Evolutionary conservation across 306 rosid genomes (phyloP).

Genomic region (Calophaca sinica): DNA sequence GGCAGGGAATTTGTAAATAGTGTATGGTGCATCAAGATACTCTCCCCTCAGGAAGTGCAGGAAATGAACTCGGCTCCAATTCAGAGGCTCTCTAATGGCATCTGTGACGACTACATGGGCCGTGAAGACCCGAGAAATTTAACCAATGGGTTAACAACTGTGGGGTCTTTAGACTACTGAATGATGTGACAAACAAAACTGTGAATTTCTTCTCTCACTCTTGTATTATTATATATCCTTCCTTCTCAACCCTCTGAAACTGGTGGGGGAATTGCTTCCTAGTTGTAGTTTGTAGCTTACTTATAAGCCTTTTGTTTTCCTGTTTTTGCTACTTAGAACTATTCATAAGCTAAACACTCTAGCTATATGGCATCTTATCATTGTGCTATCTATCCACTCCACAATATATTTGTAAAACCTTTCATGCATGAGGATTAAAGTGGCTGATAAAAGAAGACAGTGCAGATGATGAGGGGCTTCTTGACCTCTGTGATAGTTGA

Average conservation of each 20-base stretch:
- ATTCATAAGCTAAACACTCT: conserved; percentile 68
- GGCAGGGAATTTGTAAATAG: conserved; percentile 95
- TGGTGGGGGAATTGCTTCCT: conserved; percentile 51
- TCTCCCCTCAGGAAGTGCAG: conserved; percentile 94
- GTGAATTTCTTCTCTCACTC: conserved; percentile 47
- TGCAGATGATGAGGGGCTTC: conserved; percentile 10
- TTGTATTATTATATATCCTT: conserved; percentile 60
- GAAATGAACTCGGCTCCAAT: conserved; percentile 77
- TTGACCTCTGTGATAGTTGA: conserved; percentile 30
- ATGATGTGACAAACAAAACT: conserved; percentile 55
- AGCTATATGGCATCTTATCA: conserved; percentile 55
- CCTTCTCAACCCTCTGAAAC: conserved; percentile 48
- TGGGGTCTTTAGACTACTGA: conserved; percentile 90
- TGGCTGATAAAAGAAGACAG: background rate
- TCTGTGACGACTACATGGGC: conserved; percentile 71
- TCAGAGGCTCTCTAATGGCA: conserved; percentile 76
- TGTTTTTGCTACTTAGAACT: conserved; percentile 49
- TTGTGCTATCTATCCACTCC: conserved; percentile 34
- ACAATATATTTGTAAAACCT: conserved; percentile 46
- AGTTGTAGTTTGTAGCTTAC: conserved; percentile 61
- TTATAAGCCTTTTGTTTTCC: conserved; percentile 40
- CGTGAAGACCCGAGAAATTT: conserved; percentile 77
- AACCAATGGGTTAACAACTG: conserved; percentile 76
- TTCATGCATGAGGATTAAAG: conserved; percentile 9
- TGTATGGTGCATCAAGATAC: conserved; percentile 95